phyloP scores from a whole-genome alignment of 2,329 filamentous ascomycete genomes.

The Ilyonectria robusta region DNA sequence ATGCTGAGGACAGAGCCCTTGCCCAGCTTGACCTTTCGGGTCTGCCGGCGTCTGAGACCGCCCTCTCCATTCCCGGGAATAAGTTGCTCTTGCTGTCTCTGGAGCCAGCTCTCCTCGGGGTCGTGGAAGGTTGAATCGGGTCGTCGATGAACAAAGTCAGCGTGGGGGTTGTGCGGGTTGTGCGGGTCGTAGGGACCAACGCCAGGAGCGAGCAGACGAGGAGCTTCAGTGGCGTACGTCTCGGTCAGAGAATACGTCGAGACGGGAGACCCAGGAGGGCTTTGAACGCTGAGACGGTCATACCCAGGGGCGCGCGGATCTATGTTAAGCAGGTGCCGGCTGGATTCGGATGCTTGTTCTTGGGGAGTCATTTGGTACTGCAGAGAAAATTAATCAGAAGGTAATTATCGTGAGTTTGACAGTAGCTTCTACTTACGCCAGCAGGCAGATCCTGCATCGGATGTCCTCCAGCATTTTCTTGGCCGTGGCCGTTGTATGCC shows the following conservation, averaged over 20 bases:
- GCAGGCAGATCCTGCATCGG: conserved; percentile 1
- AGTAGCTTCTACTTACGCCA: background rate
- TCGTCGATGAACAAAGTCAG: background rate
- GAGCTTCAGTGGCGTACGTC: background rate
- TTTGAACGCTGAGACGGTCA: background rate
- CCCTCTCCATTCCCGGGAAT: background rate
- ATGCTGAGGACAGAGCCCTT: conserved; percentile 12
- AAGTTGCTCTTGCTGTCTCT: background rate
- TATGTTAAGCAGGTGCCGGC: background rate
- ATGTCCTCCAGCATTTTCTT: background rate
- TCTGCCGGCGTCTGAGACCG: background rate
- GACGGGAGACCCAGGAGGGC: conserved; percentile 7
- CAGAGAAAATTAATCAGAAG: too few species aligned
- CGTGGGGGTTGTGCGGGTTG: background rate
- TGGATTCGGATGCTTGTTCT: background rate
- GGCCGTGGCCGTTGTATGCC: background rate
- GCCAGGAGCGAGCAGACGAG: background rate
- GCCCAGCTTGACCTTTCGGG: conserved; percentile 2
- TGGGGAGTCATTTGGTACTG: background rate
- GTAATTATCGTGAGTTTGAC: background rate
- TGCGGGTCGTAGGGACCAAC: background rate
- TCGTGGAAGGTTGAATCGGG: background rate
- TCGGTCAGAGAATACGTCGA: background rate
- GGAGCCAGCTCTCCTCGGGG: conserved; percentile 8
- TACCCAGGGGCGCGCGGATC: background rate